Evolutionary conservation across 192 early-diverging fungal genomes (phyloP), one percentile per base, ranked within the genome.

Genomic region (Entomortierella chlamydospora): DNA sequence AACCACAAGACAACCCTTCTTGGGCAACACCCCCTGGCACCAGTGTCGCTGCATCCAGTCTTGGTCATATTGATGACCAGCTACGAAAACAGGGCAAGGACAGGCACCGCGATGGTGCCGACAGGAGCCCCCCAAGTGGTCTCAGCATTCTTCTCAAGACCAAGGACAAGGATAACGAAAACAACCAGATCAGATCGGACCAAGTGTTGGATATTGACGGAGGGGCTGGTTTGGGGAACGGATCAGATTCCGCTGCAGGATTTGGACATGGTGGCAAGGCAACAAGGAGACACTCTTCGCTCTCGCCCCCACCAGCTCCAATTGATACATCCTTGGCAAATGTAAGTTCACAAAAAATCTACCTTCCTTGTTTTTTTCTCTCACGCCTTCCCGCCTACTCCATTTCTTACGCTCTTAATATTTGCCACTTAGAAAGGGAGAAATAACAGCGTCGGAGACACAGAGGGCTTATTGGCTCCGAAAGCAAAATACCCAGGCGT

Each of bases 111-210:
- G 61, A 78, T n/a, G 54, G 61, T 7, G 47, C 11, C 25, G 53
- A 70, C 30, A 29, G 67, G n/a, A 70, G 66, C 43, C 74, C 74
- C 26, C 74, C 74, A 3, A 78, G 74, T 57, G 74, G 74, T 20
- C 55, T 78, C 31, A 78, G 74, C 59, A 49, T 78, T n/a, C 39
- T 78, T 25, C 60, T 78, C 43, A 78, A 59, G 61, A 78, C 74
- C 22, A 69, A 64, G 25, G 67, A 78, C 23, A 34, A 68, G 26
- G 49, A 72, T 56, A 54, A 39, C n/a, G 11, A 56, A 33, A 76
- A 57, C 37, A 28, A 15, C 34, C 34, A 57, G 13, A 49, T 4
- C 43, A 63, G 15, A 33, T 37, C 64, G 28, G 63, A 34, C 31
- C 59, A 57, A 28, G 37, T 39, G 4, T 47, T 20, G 4, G 45